Percentiles rank a stretch among this genome's conserved stretches.
Evolutionary conservation across 148 eudicot genomes (phyloP).

Genomic region (Limonium bicolor): DNA sequence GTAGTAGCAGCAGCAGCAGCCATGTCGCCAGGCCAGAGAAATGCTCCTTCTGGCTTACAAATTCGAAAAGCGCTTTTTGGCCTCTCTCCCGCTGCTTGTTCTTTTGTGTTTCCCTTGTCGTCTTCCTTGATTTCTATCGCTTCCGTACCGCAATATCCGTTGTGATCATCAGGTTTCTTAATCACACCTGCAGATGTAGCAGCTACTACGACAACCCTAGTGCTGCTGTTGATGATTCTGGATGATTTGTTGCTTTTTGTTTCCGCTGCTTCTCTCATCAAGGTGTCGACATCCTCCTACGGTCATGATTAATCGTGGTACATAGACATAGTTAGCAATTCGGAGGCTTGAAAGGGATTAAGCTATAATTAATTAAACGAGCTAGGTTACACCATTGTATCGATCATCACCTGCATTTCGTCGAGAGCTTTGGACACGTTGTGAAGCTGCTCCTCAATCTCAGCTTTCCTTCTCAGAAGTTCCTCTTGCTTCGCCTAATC

Average conservation of each 20-base stretch:
- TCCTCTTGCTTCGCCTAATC: conserved; percentile 15
- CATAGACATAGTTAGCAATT: no score
- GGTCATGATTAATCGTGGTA: no score
- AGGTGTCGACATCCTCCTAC: no score
- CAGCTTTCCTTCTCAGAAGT: conserved; percentile 20
- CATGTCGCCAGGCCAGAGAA: conserved; percentile 71
- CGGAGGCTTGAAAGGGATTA: no score
- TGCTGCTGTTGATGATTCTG: no score
- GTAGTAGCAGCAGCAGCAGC: conserved; percentile 5
- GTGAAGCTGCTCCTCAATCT: conserved; percentile 19
- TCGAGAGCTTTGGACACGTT: conserved; percentile 10
- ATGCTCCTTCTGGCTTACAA: conserved; percentile 79
- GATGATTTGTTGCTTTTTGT: no score
- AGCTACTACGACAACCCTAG: no score
- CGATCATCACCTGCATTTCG: conserved; percentile 25
- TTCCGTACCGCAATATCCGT: no score
- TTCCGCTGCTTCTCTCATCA: no score
- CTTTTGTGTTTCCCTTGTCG: conserved; percentile 12
- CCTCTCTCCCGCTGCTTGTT: conserved; percentile 36
- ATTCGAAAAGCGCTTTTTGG: conserved; percentile 83
- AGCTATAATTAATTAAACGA: no score
- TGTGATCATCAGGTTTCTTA: conserved; percentile 10
- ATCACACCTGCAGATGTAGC: conserved; percentile 6
- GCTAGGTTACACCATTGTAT: no score
- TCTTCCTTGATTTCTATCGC: conserved; percentile 2